A percentile compares a stretch with the other conserved stretches of the same genome.
phyloP scores from a whole-genome alignment of 225 moss, liverwort and hornwort species.

The Physcomitrium patens region DNA sequence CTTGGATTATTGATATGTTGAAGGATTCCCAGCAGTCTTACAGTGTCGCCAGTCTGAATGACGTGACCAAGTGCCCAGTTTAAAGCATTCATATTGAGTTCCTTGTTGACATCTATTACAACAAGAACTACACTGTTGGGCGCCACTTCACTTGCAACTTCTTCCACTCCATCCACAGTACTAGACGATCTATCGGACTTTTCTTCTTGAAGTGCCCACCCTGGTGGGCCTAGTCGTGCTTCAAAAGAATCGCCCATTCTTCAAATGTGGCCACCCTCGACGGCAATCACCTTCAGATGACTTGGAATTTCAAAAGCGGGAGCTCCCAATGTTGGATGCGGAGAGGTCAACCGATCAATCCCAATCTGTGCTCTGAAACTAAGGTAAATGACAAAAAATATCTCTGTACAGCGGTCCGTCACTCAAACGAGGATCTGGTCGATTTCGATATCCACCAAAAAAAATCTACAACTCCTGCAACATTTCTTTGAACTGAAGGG shows the following conservation, averaged over 20 bases:
- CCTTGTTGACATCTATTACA: constrained; percentile 56
- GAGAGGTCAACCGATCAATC: constrained; percentile 14
- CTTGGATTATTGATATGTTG: constrained; percentile 55
- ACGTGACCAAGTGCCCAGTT: constrained; percentile 55
- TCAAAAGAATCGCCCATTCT: constrained; percentile 44
- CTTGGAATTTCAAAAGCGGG: constrained; percentile 7
- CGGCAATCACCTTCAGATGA: not conserved
- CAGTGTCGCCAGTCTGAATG: constrained; percentile 45
- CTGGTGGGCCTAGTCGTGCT: constrained; percentile 34
- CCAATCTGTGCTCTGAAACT: not conserved
- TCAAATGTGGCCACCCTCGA: constrained; percentile 4
- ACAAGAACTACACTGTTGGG: constrained; percentile 47
- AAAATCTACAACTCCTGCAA: not conserved
- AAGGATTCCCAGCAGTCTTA: constrained; percentile 51
- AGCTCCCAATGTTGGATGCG: not conserved
- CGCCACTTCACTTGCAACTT: constrained; percentile 25
- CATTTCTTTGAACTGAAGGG: not conserved
- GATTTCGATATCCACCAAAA: constrained; percentile 2
- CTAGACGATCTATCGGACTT: constrained; percentile 29
- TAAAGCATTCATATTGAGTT: constrained; percentile 39
- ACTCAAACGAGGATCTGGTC: constrained; percentile 2
- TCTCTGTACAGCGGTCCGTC: constrained; percentile 27
- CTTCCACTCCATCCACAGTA: constrained; percentile 38
- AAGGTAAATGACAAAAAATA: not conserved
- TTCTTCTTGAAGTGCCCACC: constrained; percentile 10